Base-by-base conservation (phyloP, 768 basidiomycete genomes). In the Amanita pallidorosea region DNA sequence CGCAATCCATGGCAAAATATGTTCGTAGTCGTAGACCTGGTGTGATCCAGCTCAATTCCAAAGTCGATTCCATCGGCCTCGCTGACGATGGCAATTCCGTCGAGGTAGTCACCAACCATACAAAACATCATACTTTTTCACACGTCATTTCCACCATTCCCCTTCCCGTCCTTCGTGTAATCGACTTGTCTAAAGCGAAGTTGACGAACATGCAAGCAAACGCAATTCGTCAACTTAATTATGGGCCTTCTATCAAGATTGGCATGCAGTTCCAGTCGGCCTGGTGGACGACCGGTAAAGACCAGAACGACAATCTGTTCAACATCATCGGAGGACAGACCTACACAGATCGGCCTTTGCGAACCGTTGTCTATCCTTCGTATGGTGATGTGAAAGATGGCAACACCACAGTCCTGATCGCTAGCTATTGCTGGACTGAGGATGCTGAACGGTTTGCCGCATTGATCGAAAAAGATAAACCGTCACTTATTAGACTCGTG, bases 221-320 rank as follows among this genome's bases (percentile, higher is more conserved):
- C 48, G 72, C 72, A 0, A 57, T 76, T 34, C 70, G 72, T 7
- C 38, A 59, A 5, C 56, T 76, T 23, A 49, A 58, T 27, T 75
- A 74, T 43, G 63, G 59, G 9, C 54, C 67, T 3, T 57, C 69
- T 2, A 60, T 63, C 57, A 76, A 76, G 60, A 60, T 76, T 35
- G 75, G 61, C 7, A 47, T 76, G 33, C 65, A 67, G 49, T 76
- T 76, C 61, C 61, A 63, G 53, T 57, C 62, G 1, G 51, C 64
- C 2, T 76, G 75, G 74, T 76, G 74, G 74, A 58, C 65, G 53
- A 51, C 48, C 1, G 72, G 72, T 56, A 67, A 54, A 49, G 45
- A 13, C 43, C 4, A 17, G 43, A 8, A 7, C 7, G 43, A 23
- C 7, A 45, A 45, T 3, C 8, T 9, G 31, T 51, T 60, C 37